These are phyloP conservation scores for Mucor ambiguus DNA, from an alignment of 371 early-diverging fungal species.

Conservation along the genomic window DNA sequence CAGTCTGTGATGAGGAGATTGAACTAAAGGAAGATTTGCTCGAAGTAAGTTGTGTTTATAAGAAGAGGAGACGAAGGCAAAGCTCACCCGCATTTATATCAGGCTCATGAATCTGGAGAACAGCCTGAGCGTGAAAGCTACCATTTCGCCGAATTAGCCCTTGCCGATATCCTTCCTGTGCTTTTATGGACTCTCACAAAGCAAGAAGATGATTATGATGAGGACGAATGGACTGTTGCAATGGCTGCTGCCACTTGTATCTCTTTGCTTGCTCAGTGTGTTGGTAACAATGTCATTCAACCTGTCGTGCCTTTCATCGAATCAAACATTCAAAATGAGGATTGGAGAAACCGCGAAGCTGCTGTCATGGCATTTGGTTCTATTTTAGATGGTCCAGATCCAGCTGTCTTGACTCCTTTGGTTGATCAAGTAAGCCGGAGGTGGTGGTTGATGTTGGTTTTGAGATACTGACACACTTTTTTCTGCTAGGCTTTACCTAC, in stretches of 20 bases:
- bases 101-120: slow-evolving; percentile 62
- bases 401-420: slow-evolving; percentile 67
- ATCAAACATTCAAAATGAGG: slow-evolving; percentile 73
- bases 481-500: slow-evolving; percentile 72
- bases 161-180: slow-evolving; percentile 84
- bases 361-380: slow-evolving; percentile 98
- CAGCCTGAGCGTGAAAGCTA: slow-evolving; percentile 59
- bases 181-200: slow-evolving; percentile 88
- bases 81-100: neutral
- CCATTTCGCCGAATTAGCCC: slow-evolving; percentile 79
- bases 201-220: slow-evolving; percentile 96
- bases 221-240: slow-evolving; percentile 96
- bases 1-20: slow-evolving; percentile 95
- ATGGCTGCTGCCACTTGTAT: slow-evolving; percentile 98
- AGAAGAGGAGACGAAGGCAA: neutral
- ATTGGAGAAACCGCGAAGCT: slow-evolving; percentile 95
- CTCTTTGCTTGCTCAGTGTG: slow-evolving; percentile 82
- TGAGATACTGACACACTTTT: neutral
- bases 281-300: slow-evolving; percentile 75
- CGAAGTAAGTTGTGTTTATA: slow-evolving; percentile 28
- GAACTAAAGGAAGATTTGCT: slow-evolving; percentile 60
- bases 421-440: slow-evolving; percentile 59
- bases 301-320: slow-evolving; percentile 92
- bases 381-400: slow-evolving; percentile 92
- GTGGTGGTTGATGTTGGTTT: neutral